Evolutionary conservation across 768 basidiomycete species (phyloP), one percentile per base, ranked within the genome.

Genomic region (Pulveroboletus sp.): DNA sequence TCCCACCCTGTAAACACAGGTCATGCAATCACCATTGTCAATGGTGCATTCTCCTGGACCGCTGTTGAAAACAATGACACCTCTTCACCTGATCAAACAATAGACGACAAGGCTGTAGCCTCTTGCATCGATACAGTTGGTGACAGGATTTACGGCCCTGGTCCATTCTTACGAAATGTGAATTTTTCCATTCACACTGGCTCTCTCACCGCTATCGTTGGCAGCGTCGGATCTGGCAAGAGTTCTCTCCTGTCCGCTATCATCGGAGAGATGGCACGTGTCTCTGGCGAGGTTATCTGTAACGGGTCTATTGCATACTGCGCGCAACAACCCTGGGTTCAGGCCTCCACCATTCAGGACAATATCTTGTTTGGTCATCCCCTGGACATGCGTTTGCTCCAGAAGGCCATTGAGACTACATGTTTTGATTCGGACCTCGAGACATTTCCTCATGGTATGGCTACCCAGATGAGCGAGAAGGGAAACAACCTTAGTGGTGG

Each of bases 401-500:
- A 67, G 34, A 60, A 46, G 40, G 63, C 65, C 16, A 55, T 65
- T 29, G 51, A 59, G 38, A 59, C 53, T 11, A 63, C 65, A 5
- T 64, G 62, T 27, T 64, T 65, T 21, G 59, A 63, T 31, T 57
- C 60, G 13, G 64, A 65, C 42, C 57, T 65, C 35, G 65, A 65
- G 31, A 55, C 57, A 0, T 61, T 66, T 47, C 62, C 65, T 3
- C 45, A 55, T 32, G 64, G 64, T 20, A 58, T 65, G 54, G 64
- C 62, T 32, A 77, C 76, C 2, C 72, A 77, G 55, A 68, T 77
- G 50, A 76, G 73, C 25, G 75, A 77, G 53, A 75, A 75, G 51
- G 75, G 75, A 29, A 64, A 68, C 39, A 77, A 72, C 41, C 60
- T 56, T 24, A 71, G 68, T 49, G 77, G 77, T 36, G 77, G 77